Evolutionary conservation across 495 filamentous ascomycete genomes (phyloP).

Genomic region (Podospora pseudoanserina): DNA sequence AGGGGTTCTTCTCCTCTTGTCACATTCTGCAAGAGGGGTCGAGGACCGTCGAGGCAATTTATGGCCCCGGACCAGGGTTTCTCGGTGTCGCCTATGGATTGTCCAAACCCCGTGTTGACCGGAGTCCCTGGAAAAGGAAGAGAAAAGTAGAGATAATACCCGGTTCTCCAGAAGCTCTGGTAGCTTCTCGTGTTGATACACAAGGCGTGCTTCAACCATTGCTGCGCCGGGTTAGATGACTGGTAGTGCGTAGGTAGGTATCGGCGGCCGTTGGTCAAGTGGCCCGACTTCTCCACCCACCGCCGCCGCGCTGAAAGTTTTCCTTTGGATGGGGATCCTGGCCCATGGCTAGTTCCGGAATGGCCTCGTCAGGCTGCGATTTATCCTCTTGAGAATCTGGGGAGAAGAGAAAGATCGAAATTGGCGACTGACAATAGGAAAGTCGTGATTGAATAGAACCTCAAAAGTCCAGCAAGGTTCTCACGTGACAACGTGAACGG

Average conservation of each 20-base stretch:
- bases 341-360: not conserved
- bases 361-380: not conserved
- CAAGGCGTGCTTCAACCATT: not conserved
- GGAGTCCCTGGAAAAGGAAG: not conserved
- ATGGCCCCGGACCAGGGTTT: not conserved
- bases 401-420: not conserved
- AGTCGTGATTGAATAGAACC: not conserved
- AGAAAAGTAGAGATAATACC: not conserved
- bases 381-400: not conserved
- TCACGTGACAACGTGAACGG: conserved; percentile 7
- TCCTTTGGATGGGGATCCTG: not conserved
- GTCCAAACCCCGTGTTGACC: not conserved
- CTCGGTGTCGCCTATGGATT: not conserved
- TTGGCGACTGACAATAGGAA: not conserved
- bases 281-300: not conserved
- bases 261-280: not conserved
- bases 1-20: not conserved
- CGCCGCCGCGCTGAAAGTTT: not conserved
- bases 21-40: conserved; percentile 5
- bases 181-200: not conserved
- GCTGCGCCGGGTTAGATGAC: not conserved
- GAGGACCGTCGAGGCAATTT: not conserved
- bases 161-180: not conserved
- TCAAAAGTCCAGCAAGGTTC: not conserved
- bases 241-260: not conserved